Percentiles rank a stretch among this genome's conserved stretches.
Conservation (phyloP, 2,329 filamentous ascomycete species). For the Fusarium devonianum region DNA sequence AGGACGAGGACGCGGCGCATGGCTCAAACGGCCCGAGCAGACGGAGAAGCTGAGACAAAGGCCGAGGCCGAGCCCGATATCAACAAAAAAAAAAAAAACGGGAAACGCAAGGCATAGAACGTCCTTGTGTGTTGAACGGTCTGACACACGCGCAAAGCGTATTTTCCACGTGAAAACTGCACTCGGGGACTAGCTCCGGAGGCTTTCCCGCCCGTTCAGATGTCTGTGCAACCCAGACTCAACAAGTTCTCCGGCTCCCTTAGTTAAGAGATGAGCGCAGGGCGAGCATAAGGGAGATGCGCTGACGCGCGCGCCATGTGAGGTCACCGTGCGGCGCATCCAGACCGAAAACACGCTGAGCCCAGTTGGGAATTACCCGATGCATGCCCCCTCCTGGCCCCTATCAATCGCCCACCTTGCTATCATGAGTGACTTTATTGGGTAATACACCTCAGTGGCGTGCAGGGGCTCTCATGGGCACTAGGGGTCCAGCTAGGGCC, state of each 20-base stretch:
- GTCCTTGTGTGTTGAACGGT: not conserved
- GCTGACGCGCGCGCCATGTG: conserved; percentile 34
- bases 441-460: conserved; percentile 17
- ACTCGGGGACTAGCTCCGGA: not conserved
- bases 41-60: not conserved
- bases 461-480: conserved; percentile 2
- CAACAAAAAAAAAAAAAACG: not conserved
- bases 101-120: not conserved
- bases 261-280: not conserved
- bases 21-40: conserved; percentile 3
- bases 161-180: conserved; percentile 1
- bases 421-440: conserved; percentile 40
- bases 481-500: conserved; percentile 12
- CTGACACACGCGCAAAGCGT: not conserved
- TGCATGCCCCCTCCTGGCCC: conserved; percentile 32
- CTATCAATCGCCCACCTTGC: conserved; percentile 41
- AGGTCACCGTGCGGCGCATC: conserved; percentile 29
- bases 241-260: conserved; percentile 28
- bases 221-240: conserved; percentile 12
- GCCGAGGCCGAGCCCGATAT: not conserved
- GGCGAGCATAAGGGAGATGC: conserved; percentile 22
- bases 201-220: conserved; percentile 6
- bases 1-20: not conserved
- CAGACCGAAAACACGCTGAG: conserved; percentile 21
- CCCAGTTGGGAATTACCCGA: conserved; percentile 36